Conservation (phyloP, 1,139 yeast genomes). For the Nematodospora anomalae region DNA sequence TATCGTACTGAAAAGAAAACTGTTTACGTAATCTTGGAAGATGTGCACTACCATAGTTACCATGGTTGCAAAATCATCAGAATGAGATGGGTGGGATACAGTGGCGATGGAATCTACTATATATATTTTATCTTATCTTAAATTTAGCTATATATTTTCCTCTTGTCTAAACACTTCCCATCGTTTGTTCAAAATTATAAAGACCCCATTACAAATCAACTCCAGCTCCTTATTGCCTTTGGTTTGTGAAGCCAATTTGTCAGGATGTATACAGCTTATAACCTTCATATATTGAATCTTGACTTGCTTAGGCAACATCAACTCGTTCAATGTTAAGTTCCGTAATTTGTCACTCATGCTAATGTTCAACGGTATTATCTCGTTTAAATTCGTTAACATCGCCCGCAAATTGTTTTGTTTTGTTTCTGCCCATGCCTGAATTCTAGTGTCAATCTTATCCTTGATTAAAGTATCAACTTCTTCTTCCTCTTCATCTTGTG, state of each 20-base stretch:
- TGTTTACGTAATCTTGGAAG: not conserved
- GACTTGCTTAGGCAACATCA: constrained; percentile 89
- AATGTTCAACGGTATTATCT: constrained; percentile 59
- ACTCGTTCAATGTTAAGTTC: constrained; percentile 55
- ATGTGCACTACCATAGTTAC: not conserved
- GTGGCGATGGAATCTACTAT: not conserved
- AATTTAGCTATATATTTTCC: constrained; percentile 19
- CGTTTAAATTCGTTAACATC: constrained; percentile 64
- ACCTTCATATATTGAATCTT: constrained; percentile 89
- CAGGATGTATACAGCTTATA: constrained; percentile 91
- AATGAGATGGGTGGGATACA: too few relatives aligned
- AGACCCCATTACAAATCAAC: constrained; percentile 85
- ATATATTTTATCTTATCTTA: not conserved
- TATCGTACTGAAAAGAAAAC: not conserved
- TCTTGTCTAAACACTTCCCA: constrained; percentile 82
- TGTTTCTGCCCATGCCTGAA: constrained; percentile 60
- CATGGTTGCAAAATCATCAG: not conserved
- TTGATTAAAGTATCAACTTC: constrained; percentile 16
- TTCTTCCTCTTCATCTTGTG: constrained; percentile 40
- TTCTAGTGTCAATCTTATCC: constrained; percentile 15
- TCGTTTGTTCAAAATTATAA: constrained; percentile 78
- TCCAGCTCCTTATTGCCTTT: constrained; percentile 62
- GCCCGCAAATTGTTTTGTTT: constrained; percentile 80
- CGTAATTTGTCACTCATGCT: constrained; percentile 37
- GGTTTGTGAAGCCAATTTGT: constrained; percentile 55